Evolutionary conservation across 202 grass and related monocot genomes (phyloP).

Genomic region (Cymbopogon flexuosus): DNA sequence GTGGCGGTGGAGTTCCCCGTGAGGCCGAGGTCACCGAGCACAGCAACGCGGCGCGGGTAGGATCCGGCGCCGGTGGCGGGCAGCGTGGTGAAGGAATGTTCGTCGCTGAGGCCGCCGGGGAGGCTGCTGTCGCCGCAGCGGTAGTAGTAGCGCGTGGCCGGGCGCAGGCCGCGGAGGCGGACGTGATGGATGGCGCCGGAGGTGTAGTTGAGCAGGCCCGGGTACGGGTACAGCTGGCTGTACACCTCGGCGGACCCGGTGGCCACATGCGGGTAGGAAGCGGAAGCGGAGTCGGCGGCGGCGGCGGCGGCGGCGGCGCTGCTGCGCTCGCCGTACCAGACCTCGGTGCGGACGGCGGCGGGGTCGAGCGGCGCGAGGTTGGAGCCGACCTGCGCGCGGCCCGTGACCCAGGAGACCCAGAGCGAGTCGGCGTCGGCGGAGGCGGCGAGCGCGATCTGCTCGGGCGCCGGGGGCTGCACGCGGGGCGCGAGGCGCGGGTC

Average conservation of each 20-base stretch:
- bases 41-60: conserved; percentile 59
- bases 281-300: background rate
- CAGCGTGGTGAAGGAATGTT: conserved; percentile 60
- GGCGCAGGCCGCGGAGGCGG: conserved; percentile 43
- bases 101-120: conserved; percentile 44
- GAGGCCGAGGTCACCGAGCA: conserved; percentile 84
- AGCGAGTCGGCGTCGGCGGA: conserved; percentile 50
- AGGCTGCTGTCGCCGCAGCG: conserved; percentile 69
- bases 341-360: conserved; percentile 49
- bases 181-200: conserved; percentile 82
- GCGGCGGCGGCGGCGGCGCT: background rate
- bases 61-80: conserved; percentile 27
- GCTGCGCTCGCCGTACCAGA: conserved; percentile 53
- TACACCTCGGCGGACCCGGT: conserved; percentile 61
- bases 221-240: conserved; percentile 81
- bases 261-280: conserved; percentile 30
- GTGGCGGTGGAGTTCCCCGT: conserved; percentile 84
- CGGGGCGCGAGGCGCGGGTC: conserved; percentile 51
- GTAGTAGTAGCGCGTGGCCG: conserved; percentile 70
- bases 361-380: conserved; percentile 63
- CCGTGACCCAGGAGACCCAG: conserved; percentile 88
- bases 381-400: conserved; percentile 48
- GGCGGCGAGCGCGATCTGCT: conserved; percentile 77
- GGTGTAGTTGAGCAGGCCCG: conserved; percentile 83
- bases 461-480: conserved; percentile 45